Evolutionary conservation across 106 monocot genomes (phyloP), one percentile per base, ranked within the genome.

Genomic region (Acorus gramineus): DNA sequence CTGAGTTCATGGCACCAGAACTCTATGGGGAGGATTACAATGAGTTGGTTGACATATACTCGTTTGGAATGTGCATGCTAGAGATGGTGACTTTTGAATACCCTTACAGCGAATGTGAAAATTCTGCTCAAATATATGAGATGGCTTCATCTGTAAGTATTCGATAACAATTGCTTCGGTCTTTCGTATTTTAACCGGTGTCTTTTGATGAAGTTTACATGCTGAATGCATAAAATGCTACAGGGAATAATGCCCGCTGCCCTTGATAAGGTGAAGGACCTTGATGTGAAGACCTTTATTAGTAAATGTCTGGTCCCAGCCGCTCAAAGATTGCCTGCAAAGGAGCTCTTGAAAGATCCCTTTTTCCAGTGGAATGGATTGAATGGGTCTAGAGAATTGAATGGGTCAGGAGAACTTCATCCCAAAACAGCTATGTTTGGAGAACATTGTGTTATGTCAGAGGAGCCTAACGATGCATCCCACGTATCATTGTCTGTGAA

Each of bases 1-100:
- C 78, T 45, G 86, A 78, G 79, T 90, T 90, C 66, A 86, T 90
- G 90, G 90, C 90, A 50, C 90, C 90, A 4, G 86, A 90, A 60
- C 69, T 90, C 0, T 83, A 83, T 73, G 83, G 80, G 9, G 83
- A 86, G 55, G 65, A 86, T 11, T 90, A 90, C 44, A 86, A 80
- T 71, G 90, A 90, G 61, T 66, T 90, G 47, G 89, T 85, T 7
- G 89, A 89, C 57, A 82, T 85, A 66, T 85, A 85, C 63, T 82
- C 85, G 0, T 89, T 89, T 72, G 89, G 89, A 10, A 82, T 89
- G 85, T 89, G 85, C 79, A 74, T 89, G 76, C 74, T 89, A 7
- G 85, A 89, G 59, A 79, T 89, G 79, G 71, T 82, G 57, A 85
- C 89, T 10, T 80, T 80, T 46, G 85, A 89, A 61, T 82, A 85